Base-by-base conservation (phyloP, 768 basidiomycete genomes). In the Punctularia strigosozonata region DNA sequence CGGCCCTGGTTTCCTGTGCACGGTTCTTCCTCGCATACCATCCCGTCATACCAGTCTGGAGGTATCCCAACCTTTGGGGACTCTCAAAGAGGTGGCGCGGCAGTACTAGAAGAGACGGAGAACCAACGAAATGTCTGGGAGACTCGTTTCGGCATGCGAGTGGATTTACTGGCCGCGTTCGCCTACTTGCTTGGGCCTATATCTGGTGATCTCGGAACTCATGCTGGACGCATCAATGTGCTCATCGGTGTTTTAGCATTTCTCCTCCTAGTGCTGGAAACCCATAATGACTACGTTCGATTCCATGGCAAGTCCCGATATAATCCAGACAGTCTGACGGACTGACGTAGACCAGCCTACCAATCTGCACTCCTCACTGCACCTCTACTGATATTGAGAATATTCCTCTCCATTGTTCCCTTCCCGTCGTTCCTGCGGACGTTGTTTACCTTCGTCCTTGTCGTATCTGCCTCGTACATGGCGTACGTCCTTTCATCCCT, bases 321-420 rank as follows among this genome's bases (percentile, higher is more conserved):
- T 35, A 32, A 22, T 32, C 39, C 23, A 25, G 39, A 36, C 38
- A 33, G 5, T 39, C 36, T 46, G 35, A 38, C 3, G 22, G 28
- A 38, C 39, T 38, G 33, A 39, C 35, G n/a, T 44, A 36, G 38
- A 39, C 25, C 51, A 88, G 85, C 80, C 22, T 86, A 86, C 51
- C 84, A 86, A 58, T 82, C 82, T 8, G 82, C 80, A 4, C 63
- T 88, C 10, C 55, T 83, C 31, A 74, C 75, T 4, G 73, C 74
- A 0, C 82, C 83, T 5, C 56, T 83, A 7, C 49, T 82, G 24
- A 34, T 75, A 19, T 43, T 79, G 24, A 63, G 75, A 40, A 64
- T 85, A 42, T 48, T 80, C 46, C 61, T 66, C 25, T 68, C 74
- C 17, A 50, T 80, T 5, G 51, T 77, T 19, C 66, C 63, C 25